phyloP scores from a whole-genome alignment of 306 rosid genomes.

The Alnus glutinosa region DNA sequence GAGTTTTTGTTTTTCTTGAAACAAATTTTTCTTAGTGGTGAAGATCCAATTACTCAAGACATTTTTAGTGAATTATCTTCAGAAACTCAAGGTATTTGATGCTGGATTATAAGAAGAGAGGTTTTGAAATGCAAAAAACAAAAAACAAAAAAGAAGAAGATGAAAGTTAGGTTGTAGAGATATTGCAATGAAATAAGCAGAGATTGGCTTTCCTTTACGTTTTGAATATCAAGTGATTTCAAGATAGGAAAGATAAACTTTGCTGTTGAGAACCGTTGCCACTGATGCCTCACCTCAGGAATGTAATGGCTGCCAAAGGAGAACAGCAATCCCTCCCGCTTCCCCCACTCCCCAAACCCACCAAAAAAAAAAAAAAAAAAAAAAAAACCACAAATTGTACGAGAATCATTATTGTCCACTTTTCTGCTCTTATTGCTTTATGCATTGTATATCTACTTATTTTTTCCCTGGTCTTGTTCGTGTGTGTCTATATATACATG shows the following conservation, averaged over 20 bases:
- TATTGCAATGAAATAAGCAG: not conserved
- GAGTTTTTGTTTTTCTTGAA: slow-evolving; percentile 15
- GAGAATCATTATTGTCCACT: no score
- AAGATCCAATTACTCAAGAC: not conserved
- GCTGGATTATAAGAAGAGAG: not conserved
- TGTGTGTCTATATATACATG: no score
- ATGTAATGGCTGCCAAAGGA: no score
- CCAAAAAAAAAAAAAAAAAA: no score
- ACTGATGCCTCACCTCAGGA: no score
- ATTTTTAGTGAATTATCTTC: not conserved
- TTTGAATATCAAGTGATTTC: no score
- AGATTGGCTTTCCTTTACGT: not conserved
- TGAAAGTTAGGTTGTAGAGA: not conserved
- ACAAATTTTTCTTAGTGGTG: not conserved
- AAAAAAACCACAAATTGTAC: no score
- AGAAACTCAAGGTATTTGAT: not conserved
- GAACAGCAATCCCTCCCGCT: not conserved
- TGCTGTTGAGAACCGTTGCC: no score
- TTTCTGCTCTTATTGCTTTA: not conserved
- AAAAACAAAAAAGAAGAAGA: no score
- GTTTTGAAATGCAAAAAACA: not conserved
- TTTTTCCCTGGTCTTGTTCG: no score
- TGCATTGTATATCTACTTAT: no score
- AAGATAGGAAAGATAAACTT: no score
- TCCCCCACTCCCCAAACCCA: not conserved